Conservation (phyloP, 345 rosid genomes). For the Syzygium aromaticum region DNA sequence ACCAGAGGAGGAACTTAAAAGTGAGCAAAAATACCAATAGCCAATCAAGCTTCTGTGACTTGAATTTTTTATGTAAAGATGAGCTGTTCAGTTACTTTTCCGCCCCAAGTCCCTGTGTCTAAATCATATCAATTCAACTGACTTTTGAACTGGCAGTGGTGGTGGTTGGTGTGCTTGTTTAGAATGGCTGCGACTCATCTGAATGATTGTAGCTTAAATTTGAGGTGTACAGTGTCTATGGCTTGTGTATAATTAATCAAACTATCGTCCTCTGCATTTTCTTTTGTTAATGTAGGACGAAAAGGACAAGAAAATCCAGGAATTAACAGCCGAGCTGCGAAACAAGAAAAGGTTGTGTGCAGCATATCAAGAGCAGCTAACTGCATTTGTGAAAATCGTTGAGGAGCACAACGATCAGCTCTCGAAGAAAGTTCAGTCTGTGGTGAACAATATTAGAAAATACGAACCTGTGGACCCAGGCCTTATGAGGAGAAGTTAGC, state of each 20-base stretch:
- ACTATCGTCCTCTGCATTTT: background rate
- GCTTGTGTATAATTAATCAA: background rate
- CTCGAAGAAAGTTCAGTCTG: slow-evolving; percentile 11
- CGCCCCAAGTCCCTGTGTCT: background rate
- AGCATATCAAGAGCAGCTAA: slow-evolving; percentile 17
- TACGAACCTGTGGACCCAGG: slow-evolving; percentile 15
- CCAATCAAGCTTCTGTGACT: background rate
- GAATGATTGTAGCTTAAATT: background rate
- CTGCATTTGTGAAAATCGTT: slow-evolving; percentile 12
- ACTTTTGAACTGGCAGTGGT: background rate
- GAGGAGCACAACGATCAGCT: slow-evolving; percentile 21
- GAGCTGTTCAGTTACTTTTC: background rate
- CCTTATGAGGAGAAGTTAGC: background rate
- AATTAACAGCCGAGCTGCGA: slow-evolving; percentile 14
- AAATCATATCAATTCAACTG: background rate
- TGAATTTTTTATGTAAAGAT: background rate
- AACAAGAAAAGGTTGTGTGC: slow-evolving; percentile 17
- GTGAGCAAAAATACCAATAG: background rate
- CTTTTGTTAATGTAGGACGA: slow-evolving; percentile 10
- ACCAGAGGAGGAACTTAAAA: background rate
- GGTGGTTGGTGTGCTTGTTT: background rate
- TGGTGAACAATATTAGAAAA: slow-evolving; percentile 21
- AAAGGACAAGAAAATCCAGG: slow-evolving; percentile 24
- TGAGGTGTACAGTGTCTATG: background rate
- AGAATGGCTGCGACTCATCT: background rate